Evolutionary conservation across 2,329 filamentous ascomycete genomes (phyloP).

Genomic region (Aspergillus flavus): DNA sequence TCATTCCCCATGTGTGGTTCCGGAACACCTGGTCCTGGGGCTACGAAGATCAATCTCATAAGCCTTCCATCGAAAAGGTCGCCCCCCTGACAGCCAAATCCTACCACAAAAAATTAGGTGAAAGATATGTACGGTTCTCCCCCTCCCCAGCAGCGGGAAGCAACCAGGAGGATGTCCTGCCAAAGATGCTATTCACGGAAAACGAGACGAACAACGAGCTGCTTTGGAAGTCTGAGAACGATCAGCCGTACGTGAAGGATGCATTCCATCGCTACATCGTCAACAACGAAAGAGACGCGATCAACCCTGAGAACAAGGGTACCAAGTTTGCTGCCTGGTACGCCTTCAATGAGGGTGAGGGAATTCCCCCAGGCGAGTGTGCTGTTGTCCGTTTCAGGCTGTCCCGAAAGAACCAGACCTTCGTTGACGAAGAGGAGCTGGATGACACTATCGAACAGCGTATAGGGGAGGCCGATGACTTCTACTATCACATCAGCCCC

Average conservation of each 20-base stretch:
- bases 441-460: slow-evolving; percentile 88
- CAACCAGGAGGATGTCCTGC: slow-evolving; percentile 80
- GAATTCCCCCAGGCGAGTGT: slow-evolving; percentile 86
- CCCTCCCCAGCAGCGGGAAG: slow-evolving; percentile 84
- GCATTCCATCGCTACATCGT: slow-evolving; percentile 90
- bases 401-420: slow-evolving; percentile 72
- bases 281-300: slow-evolving; percentile 73
- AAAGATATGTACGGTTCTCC: slow-evolving; percentile 80
- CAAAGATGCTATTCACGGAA: slow-evolving; percentile 86
- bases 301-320: slow-evolving; percentile 78
- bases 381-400: slow-evolving; percentile 93
- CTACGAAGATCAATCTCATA: slow-evolving; percentile 71
- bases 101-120: slow-evolving; percentile 77
- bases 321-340: slow-evolving; percentile 94
- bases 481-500: slow-evolving; percentile 91
- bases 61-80: slow-evolving; percentile 73
- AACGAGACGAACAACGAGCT: slow-evolving; percentile 87
- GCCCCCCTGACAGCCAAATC: slow-evolving; percentile 71
- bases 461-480: slow-evolving; percentile 89
- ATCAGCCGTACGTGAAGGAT: slow-evolving; percentile 86
- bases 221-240: slow-evolving; percentile 78
- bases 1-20: slow-evolving; percentile 94
- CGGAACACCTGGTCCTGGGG: slow-evolving; percentile 98
- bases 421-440: slow-evolving; percentile 89
- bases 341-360: slow-evolving; percentile 84